phyloP scores from a whole-genome alignment of 345 rosid genomes.

The Angophora floribunda region DNA sequence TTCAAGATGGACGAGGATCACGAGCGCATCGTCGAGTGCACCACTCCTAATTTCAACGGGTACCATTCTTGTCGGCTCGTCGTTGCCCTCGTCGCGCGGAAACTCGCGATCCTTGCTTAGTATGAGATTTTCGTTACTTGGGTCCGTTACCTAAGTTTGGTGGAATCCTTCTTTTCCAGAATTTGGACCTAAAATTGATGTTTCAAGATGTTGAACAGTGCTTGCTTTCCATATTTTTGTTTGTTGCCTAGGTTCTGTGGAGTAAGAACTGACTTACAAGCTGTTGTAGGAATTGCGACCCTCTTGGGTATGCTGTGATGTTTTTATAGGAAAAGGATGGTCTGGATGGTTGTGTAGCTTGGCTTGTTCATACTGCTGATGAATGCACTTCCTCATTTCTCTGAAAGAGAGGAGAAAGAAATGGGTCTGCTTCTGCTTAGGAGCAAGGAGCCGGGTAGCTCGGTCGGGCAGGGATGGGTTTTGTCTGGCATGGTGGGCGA shows the following conservation, averaged over 20 bases:
- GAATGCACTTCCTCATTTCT: not conserved
- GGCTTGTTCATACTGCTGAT: not conserved
- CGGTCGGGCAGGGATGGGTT: not conserved
- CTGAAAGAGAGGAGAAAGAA: not conserved
- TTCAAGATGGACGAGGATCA: conserved; percentile 85
- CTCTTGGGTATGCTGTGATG: not conserved
- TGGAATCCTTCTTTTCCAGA: not conserved
- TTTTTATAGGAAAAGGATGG: not conserved
- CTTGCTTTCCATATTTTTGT: not conserved
- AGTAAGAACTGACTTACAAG: not conserved
- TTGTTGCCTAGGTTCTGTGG: not conserved
- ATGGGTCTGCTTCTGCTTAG: not conserved
- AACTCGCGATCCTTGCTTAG: not conserved
- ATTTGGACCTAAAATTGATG: not conserved
- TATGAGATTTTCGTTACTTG: not conserved
- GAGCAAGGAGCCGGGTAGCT: not conserved
- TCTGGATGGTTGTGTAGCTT: not conserved
- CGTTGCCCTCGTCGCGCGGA: not conserved
- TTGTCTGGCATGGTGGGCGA: not conserved
- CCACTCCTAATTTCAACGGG: conserved; percentile 87
- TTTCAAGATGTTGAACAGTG: not conserved
- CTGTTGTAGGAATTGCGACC: not conserved
- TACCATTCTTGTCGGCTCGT: not conserved
- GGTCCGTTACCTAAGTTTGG: not conserved
- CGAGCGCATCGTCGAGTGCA: conserved; percentile 76